These are phyloP conservation scores for Hawksworthiomyces lignivorus DNA, from an alignment of 2,329 filamentous ascomycete genomes.

Conservation along the genomic window DNA sequence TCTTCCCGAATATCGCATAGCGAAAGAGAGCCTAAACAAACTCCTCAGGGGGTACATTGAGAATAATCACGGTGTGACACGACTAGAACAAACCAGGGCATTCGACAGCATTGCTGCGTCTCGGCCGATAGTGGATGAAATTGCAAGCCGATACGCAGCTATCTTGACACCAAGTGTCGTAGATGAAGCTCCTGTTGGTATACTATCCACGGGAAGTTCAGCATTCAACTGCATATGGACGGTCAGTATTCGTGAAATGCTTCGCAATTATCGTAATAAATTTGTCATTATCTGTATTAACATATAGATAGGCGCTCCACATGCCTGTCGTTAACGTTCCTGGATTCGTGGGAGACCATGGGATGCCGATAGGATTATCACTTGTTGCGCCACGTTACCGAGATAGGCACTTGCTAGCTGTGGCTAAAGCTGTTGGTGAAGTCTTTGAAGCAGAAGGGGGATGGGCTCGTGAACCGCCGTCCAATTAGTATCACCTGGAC, in stretches of 20 bases:
- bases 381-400: not conserved
- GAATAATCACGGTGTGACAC: conserved; percentile 33
- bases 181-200: conserved; percentile 51
- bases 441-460: conserved; percentile 2
- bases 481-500: too few species aligned
- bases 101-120: conserved; percentile 47
- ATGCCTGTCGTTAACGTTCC: conserved; percentile 57
- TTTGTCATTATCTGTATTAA: too few species aligned
- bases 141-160: conserved; percentile 44
- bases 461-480: too few species aligned
- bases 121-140: conserved; percentile 45
- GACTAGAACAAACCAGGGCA: conserved; percentile 41
- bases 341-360: conserved; percentile 49
- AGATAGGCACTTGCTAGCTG: not conserved
- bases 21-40: conserved; percentile 37
- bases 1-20: conserved; percentile 41
- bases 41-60: conserved; percentile 44
- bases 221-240: conserved; percentile 46
- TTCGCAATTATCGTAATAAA: too few species aligned
- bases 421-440: not conserved
- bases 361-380: conserved; percentile 47
- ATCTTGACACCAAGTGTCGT: conserved; percentile 50
- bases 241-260: conserved; percentile 21
- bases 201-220: conserved; percentile 45
- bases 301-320: conserved; percentile 37